phyloP scores from a whole-genome alignment of 1,284 basidiomycete species.

The Malassezia furfur region DNA sequence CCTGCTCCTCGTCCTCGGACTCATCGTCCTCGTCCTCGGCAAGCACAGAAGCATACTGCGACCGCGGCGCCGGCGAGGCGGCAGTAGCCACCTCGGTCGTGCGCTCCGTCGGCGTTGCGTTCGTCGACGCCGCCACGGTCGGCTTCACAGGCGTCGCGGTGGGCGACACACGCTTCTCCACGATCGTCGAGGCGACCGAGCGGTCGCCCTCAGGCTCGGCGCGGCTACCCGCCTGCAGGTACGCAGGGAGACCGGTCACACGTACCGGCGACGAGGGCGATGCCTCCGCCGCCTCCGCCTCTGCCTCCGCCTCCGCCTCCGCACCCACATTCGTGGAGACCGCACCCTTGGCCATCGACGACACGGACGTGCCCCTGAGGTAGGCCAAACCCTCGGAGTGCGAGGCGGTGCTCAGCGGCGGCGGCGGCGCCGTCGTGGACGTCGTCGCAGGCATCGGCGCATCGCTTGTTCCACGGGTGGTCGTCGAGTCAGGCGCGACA shows the following conservation, averaged over 20 bases:
- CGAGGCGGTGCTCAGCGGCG: background rate
- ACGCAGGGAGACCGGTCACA: background rate
- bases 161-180: background rate
- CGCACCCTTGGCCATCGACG: background rate
- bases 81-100: background rate
- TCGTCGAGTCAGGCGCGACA: background rate
- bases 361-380: background rate
- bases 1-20: background rate
- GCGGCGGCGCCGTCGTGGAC: background rate
- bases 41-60: background rate
- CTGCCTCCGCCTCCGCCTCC: too few relatives aligned
- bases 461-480: too few relatives aligned
- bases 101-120: background rate
- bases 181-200: background rate
- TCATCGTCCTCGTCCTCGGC: conserved; percentile 3
- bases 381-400: background rate
- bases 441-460: background rate
- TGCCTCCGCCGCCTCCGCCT: background rate
- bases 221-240: background rate
- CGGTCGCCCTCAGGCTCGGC: background rate
- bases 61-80: background rate
- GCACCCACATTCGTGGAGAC: too few relatives aligned
- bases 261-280: background rate
- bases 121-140: too few relatives aligned
- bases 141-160: background rate